Base-by-base conservation (phyloP, 192 early-diverging fungal species). In the Powellomyces hirtus region DNA sequence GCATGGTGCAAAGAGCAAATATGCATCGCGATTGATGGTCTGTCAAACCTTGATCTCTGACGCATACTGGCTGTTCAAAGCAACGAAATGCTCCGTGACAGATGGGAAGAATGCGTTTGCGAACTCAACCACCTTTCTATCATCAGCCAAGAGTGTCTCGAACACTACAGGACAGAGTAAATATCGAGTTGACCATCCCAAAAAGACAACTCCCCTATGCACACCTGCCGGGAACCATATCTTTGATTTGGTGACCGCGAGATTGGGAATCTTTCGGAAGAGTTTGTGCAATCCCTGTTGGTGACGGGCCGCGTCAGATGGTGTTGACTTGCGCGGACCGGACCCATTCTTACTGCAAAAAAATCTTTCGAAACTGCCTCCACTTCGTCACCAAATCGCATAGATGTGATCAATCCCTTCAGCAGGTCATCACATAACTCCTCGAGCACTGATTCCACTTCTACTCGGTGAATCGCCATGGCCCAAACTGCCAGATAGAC, bases 31-130 rank as follows among this genome's bases (percentile, higher is more conserved):
- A n/a, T n/a, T n/a, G n/a, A n/a, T n/a, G n/a, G n/a, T n/a, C n/a
- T n/a, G n/a, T n/a, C n/a, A 37, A n/a, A 40, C 59, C 59, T 60
- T 60, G 33, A 60, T 60, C 11, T 60, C 34, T 1, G 34, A n/a
- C 1, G n/a, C 59, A 37, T 36, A 8, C 1, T 60, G 36, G 14
- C n/a, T 24, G 30, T 27, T 34, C 37, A 60, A 20, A 2, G 38
- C 31, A 4, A 60, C 38, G 35, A 60, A 60, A 20, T 38, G 36
- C 35, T 60, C 59, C 6, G 38, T 37, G 20, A 60, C 36, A 10
- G 33, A 27, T 1, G 59, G 59, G 20, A 60, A 60, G 37, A 60
- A 60, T 34, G 29, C 18, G 26, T 56, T 56, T 16, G 53, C 53
- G 29, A 27, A 34, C 31, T 56, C 31, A 16, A 56, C 53, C 16